These are phyloP conservation scores for Pugionium cornutum DNA, from an alignment of 345 rosid genomes.

Conservation along the genomic window DNA sequence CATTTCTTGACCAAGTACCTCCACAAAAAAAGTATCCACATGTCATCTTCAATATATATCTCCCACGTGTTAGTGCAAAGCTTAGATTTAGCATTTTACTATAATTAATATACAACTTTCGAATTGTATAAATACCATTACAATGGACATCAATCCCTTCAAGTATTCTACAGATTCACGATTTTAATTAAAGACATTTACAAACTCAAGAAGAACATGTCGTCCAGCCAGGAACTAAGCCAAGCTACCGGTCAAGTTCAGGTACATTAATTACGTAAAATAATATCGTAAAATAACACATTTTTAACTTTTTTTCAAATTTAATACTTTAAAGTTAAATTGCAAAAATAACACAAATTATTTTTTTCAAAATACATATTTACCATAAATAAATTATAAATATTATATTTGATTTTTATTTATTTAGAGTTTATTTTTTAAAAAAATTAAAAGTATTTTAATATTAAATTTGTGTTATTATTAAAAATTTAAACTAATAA, in stretches of 20 bases:
- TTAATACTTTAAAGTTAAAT: too few species aligned
- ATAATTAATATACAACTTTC: neutral
- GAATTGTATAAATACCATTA: slow-evolving; percentile 34
- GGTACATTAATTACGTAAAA: slow-evolving; percentile 11
- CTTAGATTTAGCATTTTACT: slow-evolving; percentile 24
- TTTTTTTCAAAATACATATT: too few species aligned
- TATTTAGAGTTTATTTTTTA: too few species aligned
- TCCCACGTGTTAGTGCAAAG: slow-evolving; percentile 26
- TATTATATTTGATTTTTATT: too few species aligned
- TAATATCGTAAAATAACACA: too few species aligned
- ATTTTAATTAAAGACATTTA: slow-evolving; percentile 8
- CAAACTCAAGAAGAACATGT: slow-evolving; percentile 30
- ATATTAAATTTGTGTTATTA: too few species aligned
- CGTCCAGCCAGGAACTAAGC: slow-evolving; percentile 37
- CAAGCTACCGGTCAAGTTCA: slow-evolving; percentile 40
- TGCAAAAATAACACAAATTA: too few species aligned
- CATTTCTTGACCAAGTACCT: slow-evolving; percentile 30
- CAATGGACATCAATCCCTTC: neutral
- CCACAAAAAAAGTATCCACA: slow-evolving; percentile 24
- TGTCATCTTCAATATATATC: slow-evolving; percentile 3
- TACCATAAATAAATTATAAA: too few species aligned
- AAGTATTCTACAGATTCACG: slow-evolving; percentile 13
- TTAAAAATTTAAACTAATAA: too few species aligned
- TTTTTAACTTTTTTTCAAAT: too few species aligned
- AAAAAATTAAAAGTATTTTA: too few species aligned